A percentile compares a stretch with the other conserved stretches of the same genome.
Evolutionary conservation across 805 yeast species (phyloP).

Genomic region (Nakazawaea wyomingensis): DNA sequence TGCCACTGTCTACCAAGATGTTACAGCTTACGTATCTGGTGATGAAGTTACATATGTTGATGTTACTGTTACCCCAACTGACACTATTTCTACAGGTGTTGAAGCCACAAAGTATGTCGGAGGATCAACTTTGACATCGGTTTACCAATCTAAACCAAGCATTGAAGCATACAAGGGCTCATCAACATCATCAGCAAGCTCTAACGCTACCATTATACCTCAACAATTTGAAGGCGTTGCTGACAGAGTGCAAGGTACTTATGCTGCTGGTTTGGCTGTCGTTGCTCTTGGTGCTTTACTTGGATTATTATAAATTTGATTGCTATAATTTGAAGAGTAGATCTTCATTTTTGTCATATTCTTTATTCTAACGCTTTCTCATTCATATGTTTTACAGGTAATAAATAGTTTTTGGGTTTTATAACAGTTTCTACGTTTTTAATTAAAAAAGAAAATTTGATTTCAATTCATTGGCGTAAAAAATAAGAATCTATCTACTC

Average conservation of each 20-base stretch:
- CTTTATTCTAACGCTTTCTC: not conserved
- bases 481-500: too few relatives aligned
- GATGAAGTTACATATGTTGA: constrained; percentile 13
- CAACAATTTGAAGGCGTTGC: constrained; percentile 10
- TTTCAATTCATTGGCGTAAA: too few relatives aligned
- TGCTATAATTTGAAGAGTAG: not conserved
- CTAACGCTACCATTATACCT: not conserved
- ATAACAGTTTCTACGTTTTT: not conserved
- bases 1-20: constrained; percentile 18
- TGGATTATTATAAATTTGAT: constrained; percentile 9
- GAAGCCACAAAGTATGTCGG: constrained; percentile 21
- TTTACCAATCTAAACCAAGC: constrained; percentile 23
- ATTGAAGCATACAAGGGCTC: constrained; percentile 15
- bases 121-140: constrained; percentile 25
- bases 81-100: constrained; percentile 17
- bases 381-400: not conserved
- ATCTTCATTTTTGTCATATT: not conserved
- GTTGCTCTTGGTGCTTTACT: constrained; percentile 13
- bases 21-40: constrained; percentile 20
- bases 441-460: not conserved
- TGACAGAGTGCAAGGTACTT: constrained; percentile 1
- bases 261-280: constrained; percentile 5
- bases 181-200: not conserved
- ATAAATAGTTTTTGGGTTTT: not conserved
- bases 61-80: constrained; percentile 14